A percentile compares a stretch with the other conserved stretches of the same genome.
phyloP scores from a whole-genome alignment of 106 monocot species.

The Xerophyta viscosa region DNA sequence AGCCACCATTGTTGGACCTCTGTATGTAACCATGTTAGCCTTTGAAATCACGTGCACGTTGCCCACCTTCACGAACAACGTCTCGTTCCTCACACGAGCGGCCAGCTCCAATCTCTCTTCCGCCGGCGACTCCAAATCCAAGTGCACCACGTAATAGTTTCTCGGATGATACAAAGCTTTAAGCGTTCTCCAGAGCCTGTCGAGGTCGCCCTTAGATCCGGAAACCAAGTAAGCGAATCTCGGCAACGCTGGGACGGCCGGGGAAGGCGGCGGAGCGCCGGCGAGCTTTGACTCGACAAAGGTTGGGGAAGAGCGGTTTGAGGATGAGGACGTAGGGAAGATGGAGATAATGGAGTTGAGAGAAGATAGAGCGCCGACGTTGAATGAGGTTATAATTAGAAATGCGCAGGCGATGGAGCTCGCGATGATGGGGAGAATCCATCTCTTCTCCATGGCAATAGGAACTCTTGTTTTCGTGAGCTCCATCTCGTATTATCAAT shows the following conservation, averaged over 20 bases:
- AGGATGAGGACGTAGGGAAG: neutral
- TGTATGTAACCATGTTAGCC: conserved; percentile 54
- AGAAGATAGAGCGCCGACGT: conserved; percentile 21
- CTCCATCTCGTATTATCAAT: too few species aligned
- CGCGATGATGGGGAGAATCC: too few species aligned
- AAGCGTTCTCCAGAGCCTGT: conserved; percentile 41
- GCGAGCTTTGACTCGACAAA: conserved; percentile 5
- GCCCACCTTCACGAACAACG: conserved; percentile 22
- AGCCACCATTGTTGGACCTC: conserved; percentile 61
- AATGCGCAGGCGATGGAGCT: conserved; percentile 2
- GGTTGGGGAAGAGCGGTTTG: neutral
- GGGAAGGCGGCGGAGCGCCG: neutral
- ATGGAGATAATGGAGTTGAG: conserved; percentile 15
- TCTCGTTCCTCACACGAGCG: conserved; percentile 20
- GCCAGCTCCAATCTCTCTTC: conserved; percentile 31
- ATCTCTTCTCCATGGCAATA: too few species aligned
- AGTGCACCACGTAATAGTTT: conserved; percentile 41
- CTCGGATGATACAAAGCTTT: conserved; percentile 47
- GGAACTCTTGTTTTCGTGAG: too few species aligned
- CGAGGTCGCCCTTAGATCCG: conserved; percentile 53
- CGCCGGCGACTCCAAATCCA: conserved; percentile 35
- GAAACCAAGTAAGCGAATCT: conserved; percentile 50
- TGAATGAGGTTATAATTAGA: conserved; percentile 15
- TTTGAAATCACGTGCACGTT: conserved; percentile 46
- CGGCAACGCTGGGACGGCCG: conserved; percentile 7